phyloP scores from a whole-genome alignment of 441 rosid genomes.

The Populus trichocarpa region DNA sequence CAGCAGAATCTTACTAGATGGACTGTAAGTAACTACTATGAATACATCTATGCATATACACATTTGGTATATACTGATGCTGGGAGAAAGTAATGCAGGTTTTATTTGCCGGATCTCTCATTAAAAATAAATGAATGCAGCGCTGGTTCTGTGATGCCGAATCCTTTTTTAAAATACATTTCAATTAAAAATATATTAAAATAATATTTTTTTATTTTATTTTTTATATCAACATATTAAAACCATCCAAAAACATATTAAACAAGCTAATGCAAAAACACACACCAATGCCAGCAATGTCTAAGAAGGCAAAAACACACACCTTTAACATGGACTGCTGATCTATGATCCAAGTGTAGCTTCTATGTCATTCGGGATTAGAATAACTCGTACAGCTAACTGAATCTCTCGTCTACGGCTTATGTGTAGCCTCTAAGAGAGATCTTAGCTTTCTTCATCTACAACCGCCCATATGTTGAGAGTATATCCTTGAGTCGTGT shows the following conservation, averaged over 20 bases:
- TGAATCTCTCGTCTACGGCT: neutral
- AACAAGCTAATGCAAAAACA: too few species aligned
- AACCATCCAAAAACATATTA: too few species aligned
- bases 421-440: neutral
- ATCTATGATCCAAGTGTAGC: neutral
- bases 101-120: slow-evolving; percentile 64
- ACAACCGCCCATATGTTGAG: slow-evolving; percentile 59
- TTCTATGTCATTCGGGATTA: neutral
- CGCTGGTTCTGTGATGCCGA: too few species aligned
- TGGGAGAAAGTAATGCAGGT: slow-evolving; percentile 39
- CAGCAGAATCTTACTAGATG: too few species aligned
- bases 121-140: slow-evolving; percentile 48
- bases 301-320: slow-evolving; percentile 44
- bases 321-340: too few species aligned
- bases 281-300: slow-evolving; percentile 54
- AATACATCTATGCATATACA: too few species aligned
- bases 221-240: too few species aligned
- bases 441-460: slow-evolving; percentile 16
- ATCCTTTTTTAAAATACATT: too few species aligned
- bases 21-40: too few species aligned
- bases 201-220: too few species aligned
- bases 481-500: slow-evolving; percentile 48
- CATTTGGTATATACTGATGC: slow-evolving; percentile 1
- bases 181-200: too few species aligned
- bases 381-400: neutral